Evolutionary conservation across 2,329 filamentous ascomycete genomes (phyloP).

Genomic region (Diplocarpon rosae): DNA sequence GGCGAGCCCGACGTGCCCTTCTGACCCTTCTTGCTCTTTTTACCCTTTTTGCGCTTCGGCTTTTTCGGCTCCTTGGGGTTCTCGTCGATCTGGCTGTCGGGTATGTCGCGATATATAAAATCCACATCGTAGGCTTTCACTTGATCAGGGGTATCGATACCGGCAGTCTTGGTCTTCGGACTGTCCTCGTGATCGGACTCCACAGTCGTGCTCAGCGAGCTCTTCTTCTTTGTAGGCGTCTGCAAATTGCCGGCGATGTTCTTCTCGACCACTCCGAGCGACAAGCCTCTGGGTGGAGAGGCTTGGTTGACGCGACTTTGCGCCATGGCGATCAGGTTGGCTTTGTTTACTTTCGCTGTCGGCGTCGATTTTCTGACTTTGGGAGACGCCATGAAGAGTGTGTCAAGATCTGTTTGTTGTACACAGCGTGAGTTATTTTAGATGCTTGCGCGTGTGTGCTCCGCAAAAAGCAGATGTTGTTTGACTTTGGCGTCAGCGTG

Average conservation of each 20-base stretch:
- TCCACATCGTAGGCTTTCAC: not conserved
- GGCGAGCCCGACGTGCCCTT: not conserved
- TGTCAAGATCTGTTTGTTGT: too few species aligned
- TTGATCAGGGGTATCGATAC: not conserved
- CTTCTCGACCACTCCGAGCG: not conserved
- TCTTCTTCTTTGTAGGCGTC: not conserved
- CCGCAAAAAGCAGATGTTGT: not conserved
- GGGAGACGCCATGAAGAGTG: not conserved
- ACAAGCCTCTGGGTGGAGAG: not conserved
- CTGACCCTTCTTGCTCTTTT: not conserved
- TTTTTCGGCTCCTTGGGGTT: conserved; percentile 1
- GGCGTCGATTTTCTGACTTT: not conserved
- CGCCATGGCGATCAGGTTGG: not conserved
- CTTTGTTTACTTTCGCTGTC: not conserved
- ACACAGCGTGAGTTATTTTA: not conserved
- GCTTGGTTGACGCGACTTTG: not conserved
- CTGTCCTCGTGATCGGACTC: not conserved
- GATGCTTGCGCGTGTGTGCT: not conserved
- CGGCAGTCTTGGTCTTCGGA: not conserved
- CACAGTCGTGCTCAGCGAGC: not conserved
- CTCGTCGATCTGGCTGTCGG: not conserved
- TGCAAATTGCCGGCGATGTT: not conserved
- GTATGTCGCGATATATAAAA: conserved; percentile 1
- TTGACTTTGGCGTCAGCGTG: not conserved
- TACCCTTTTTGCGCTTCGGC: not conserved